Base-by-base conservation (phyloP, 495 filamentous ascomycete genomes). In the Penicillium roqueforti region DNA sequence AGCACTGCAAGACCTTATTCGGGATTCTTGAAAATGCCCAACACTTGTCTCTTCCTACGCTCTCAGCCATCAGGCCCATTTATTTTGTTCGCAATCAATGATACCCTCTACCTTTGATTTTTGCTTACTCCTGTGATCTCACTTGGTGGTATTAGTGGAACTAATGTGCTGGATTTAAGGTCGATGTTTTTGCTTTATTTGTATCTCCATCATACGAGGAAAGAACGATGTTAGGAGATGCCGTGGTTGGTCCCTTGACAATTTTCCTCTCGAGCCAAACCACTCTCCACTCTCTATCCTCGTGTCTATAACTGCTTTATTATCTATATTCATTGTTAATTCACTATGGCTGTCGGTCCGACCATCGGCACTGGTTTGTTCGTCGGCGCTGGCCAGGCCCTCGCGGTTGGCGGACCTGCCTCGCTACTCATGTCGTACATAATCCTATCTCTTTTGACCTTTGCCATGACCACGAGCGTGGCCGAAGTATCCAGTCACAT, bases 401-500 rank as follows among this genome's bases (percentile, higher is more conserved):
- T 75, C 47, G 70, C 72, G 23, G 61, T 64, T 22, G 72, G 72
- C 34, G 72, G 72, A 13, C 72, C 72, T n/a, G 66, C 58, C 36
- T 71, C 72, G n/a, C 55, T 75, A 25, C 60, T 75, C 29, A 26
- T 66, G 29, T 69, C 72, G 25, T 75, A 73, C 41, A 36, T 65
- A 62, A 65, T 71, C 32, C 34, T 86, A 61, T 83, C 83, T 2
- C 48, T 79, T 16, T 57, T 87, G 36, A 79, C 84, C 38, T 87
- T 79, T 59, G 68, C 80, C 44, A 76, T 88, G 54, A 81, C 85
- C 65, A 79, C 75, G 25, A 78, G 76, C 29, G 68, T 83, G 25
- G 83, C 82, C 3, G 85, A 88, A 58, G 80, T 88, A 66, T 79
- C 84, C 26, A 69, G 82, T 34, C 83, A 83, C 68, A 56, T 81